phyloP scores from a whole-genome alignment of 2,329 filamentous ascomycete species.

The Endoconidiophora laricicola region DNA sequence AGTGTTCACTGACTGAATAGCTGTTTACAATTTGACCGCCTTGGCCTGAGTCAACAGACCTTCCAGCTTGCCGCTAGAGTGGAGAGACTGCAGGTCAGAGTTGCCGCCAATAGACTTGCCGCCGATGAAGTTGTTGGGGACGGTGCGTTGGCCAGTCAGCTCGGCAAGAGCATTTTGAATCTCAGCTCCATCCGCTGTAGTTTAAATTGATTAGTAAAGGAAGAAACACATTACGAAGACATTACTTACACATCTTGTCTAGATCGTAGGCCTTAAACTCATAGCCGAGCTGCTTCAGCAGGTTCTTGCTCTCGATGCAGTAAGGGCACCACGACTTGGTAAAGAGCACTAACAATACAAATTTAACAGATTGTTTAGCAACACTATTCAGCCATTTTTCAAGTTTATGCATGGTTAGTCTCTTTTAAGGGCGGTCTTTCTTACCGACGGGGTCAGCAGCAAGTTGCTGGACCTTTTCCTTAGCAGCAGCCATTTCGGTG shows the following conservation, averaged over 20 bases:
- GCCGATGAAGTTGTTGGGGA: constrained; percentile 89
- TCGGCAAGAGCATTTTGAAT: constrained; percentile 72
- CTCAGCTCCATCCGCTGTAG: constrained; percentile 58
- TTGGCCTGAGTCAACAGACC: constrained; percentile 26
- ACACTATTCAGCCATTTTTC: neutral
- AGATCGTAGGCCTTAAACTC: constrained; percentile 67
- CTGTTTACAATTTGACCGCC: constrained; percentile 20
- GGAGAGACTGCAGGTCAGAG: constrained; percentile 57
- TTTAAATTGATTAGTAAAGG: neutral
- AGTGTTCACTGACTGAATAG: too few species aligned
- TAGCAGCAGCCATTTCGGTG: constrained; percentile 64
- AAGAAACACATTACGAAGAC: neutral
- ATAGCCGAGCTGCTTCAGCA: constrained; percentile 52
- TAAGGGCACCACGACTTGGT: constrained; percentile 95
- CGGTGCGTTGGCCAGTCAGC: constrained; percentile 69
- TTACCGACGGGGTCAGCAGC: constrained; percentile 46
- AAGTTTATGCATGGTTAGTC: neutral
- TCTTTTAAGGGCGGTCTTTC: neutral
- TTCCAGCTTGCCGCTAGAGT: constrained; percentile 27
- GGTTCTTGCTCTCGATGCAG: constrained; percentile 63
- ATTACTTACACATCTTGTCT: constrained; percentile 60
- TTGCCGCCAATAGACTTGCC: constrained; percentile 92
- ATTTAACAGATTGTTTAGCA: neutral
- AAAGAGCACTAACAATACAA: constrained; percentile 56
- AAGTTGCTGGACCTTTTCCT: constrained; percentile 66